Percentiles rank a stretch among this genome's conserved stretches.
These are phyloP conservation scores for Capsella rubella DNA, from an alignment of 441 rosid genomes.

Conservation along the genomic window DNA sequence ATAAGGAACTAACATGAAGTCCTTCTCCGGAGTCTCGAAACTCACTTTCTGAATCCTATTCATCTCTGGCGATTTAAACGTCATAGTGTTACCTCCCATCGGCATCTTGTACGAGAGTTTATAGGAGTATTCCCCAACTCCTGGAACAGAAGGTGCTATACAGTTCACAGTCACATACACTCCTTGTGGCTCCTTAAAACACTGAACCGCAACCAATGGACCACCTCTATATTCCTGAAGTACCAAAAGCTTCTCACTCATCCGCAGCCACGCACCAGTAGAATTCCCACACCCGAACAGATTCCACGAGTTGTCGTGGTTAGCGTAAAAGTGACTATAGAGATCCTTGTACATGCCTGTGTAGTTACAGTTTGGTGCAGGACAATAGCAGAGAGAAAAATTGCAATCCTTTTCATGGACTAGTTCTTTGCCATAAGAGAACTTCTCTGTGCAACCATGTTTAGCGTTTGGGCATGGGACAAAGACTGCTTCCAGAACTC, in stretches of 20 bases:
- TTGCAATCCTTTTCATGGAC: too few species aligned
- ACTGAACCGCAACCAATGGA: conserved; percentile 6
- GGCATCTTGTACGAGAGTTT: not conserved
- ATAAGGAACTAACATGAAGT: not conserved
- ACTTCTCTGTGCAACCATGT: conserved; percentile 43
- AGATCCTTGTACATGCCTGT: too few species aligned
- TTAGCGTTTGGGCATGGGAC: conserved; percentile 46
- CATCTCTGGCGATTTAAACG: not conserved
- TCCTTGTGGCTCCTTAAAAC: not conserved
- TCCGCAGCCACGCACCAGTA: not conserved
- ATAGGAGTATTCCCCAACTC: not conserved
- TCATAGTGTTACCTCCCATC: not conserved
- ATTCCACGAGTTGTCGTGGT: conserved; percentile 28
- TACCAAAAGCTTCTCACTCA: not conserved
- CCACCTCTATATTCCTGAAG: not conserved
- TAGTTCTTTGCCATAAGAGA: conserved; percentile 42
- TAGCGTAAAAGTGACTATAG: conserved; percentile 40
- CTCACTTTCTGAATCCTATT: conserved; percentile 24
- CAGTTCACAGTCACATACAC: not conserved
- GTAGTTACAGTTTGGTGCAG: too few species aligned
- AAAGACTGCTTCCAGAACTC: not conserved
- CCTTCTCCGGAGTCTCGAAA: conserved; percentile 16
- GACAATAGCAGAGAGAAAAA: too few species aligned
- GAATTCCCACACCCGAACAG: conserved; percentile 14
- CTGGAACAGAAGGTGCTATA: not conserved